Conservation (phyloP, 2,329 filamentous ascomycete species). For the Cercospora sojina region DNA sequence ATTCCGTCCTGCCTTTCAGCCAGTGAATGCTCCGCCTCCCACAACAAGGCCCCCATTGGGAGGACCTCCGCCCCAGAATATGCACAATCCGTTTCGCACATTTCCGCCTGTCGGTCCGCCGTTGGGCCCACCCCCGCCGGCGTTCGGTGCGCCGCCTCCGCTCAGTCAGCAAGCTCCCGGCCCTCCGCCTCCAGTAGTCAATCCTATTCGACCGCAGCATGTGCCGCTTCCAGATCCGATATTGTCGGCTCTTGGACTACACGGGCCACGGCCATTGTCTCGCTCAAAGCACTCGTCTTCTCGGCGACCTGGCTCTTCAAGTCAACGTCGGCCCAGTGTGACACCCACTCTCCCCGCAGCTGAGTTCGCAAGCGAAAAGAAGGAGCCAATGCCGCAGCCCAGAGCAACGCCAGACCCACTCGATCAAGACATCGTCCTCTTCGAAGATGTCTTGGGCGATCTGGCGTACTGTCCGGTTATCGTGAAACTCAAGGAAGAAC, state of each 20-base stretch:
- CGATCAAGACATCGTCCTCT: constrained; percentile 3
- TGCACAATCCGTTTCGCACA: constrained; percentile 13
- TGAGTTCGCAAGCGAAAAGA: background rate
- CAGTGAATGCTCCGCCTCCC: background rate
- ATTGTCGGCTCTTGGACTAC: constrained; percentile 8
- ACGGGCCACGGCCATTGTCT: constrained; percentile 5
- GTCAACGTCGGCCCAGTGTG: constrained; percentile 1
- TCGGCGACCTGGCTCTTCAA: constrained; percentile 4
- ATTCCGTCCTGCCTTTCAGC: constrained; percentile 2
- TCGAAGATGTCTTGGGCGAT: constrained; percentile 14
- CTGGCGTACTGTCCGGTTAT: constrained; percentile 10
- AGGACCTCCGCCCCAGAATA: background rate
- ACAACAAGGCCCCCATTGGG: background rate
- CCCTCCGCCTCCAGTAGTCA: background rate
- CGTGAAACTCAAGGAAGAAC: constrained; percentile 10
- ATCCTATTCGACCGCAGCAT: constrained; percentile 1
- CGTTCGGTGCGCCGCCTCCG: constrained; percentile 1
- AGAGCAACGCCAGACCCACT: background rate
- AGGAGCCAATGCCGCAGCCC: background rate
- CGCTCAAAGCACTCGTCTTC: background rate
- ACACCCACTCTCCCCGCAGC: background rate
- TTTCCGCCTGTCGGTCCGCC: constrained; percentile 1
- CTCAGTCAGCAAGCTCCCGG: background rate
- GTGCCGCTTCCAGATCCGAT: constrained; percentile 9
- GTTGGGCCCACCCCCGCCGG: background rate